phyloP scores from a whole-genome alignment of 176 grass and related monocot genomes.

The Triticum turgidum region DNA sequence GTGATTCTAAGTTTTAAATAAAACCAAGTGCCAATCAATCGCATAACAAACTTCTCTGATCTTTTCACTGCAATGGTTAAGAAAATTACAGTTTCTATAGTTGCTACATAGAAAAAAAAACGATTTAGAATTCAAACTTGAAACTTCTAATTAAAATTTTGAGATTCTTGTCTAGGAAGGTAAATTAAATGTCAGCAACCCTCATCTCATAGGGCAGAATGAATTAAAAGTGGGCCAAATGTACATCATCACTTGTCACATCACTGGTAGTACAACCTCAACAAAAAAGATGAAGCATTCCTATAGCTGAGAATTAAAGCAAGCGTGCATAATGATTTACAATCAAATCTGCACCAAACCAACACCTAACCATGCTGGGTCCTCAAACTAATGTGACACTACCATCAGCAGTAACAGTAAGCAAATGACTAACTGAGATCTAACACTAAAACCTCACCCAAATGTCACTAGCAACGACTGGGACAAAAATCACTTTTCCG shows the following conservation, averaged over 20 bases:
- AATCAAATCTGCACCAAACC: neutral
- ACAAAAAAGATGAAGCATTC: slow-evolving; percentile 10
- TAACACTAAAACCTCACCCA: slow-evolving; percentile 7
- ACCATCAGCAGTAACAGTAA: neutral
- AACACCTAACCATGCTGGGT: neutral
- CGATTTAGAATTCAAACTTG: neutral
- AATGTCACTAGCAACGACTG: neutral
- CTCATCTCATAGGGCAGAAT: neutral
- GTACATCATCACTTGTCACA: neutral
- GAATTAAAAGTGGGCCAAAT: neutral
- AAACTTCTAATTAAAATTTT: neutral
- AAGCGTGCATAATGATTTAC: neutral
- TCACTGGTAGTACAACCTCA: neutral
- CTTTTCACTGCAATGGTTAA: neutral
- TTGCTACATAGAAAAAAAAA: neutral
- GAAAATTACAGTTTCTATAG: neutral
- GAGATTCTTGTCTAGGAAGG: neutral
- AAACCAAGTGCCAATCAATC: neutral
- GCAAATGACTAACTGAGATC: slow-evolving; percentile 9
- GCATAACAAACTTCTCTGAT: neutral
- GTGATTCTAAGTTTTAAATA: neutral
- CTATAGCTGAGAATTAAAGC: neutral
- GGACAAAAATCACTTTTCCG: neutral
- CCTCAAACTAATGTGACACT: neutral
- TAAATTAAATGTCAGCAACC: neutral